phyloP scores from a whole-genome alignment of 331 rosid genomes.

The Rosa hybrid region DNA sequence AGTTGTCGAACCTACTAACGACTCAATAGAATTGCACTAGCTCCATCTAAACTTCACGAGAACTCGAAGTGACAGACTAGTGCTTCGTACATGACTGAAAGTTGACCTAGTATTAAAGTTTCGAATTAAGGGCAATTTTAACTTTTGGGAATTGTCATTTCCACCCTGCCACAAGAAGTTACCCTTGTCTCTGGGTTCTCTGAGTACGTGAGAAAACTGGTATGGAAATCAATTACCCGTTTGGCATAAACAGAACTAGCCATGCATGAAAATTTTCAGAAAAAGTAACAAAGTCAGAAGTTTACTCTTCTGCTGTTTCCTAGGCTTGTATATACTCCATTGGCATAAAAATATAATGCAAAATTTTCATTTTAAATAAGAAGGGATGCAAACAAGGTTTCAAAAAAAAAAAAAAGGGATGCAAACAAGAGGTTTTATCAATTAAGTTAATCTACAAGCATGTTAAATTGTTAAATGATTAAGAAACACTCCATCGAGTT shows the following conservation, averaged over 20 bases:
- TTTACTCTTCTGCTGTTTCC: background rate
- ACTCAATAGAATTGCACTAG: background rate
- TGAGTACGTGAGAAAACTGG: background rate
- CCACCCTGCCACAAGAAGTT: conserved; percentile 3
- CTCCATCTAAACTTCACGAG: background rate
- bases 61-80: background rate
- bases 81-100: background rate
- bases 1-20: background rate
- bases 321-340: background rate
- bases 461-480: background rate
- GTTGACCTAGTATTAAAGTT: background rate
- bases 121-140: background rate
- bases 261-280: background rate
- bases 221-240: background rate
- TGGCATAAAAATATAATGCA: background rate
- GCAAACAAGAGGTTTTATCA: background rate
- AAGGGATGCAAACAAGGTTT: background rate
- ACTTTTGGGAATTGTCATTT: background rate
- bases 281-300: background rate
- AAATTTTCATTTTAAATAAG: background rate
- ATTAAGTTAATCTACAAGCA: background rate
- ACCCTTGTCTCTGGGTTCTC: background rate
- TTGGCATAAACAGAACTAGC: background rate
- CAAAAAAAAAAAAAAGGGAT: background rate
- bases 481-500: background rate